A percentile compares a stretch with the other conserved stretches of the same genome.
These are phyloP conservation scores for Sonneratia caseolaris DNA, from an alignment of 345 rosid species.

Conservation along the genomic window DNA sequence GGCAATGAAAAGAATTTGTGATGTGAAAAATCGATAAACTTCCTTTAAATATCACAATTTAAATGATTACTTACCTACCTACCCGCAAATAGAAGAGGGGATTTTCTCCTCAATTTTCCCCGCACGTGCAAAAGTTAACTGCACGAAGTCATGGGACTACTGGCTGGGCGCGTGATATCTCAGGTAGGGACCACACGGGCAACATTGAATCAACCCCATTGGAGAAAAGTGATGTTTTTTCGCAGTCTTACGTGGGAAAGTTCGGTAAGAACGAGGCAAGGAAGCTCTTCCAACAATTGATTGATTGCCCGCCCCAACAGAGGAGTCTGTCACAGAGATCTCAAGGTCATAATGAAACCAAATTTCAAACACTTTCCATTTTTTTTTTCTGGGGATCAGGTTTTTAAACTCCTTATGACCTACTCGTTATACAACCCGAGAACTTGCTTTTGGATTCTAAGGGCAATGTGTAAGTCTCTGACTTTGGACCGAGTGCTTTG, in stretches of 20 bases:
- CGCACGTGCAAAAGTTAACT: no score
- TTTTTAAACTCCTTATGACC: constrained; percentile 8
- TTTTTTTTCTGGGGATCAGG: background rate
- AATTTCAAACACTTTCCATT: background rate
- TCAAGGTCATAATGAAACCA: constrained; percentile 37
- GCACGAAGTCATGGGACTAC: no score
- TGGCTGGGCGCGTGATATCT: no score
- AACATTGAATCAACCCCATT: no score
- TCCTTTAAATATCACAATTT: no score
- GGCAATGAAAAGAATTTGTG: no score
- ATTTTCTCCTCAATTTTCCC: no score
- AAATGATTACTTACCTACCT: no score
- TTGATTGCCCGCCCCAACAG: constrained; percentile 79
- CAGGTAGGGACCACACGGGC: no score
- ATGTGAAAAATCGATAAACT: no score
- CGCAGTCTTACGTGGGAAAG: constrained; percentile 44
- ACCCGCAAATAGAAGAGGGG: no score
- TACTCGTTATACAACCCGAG: constrained; percentile 55
- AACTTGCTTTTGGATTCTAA: constrained; percentile 60
- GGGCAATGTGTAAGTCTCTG: constrained; percentile 78
- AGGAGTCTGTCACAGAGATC: constrained; percentile 88
- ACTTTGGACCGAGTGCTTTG: constrained; percentile 72
- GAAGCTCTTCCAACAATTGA: constrained; percentile 65
- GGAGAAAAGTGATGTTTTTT: background rate
- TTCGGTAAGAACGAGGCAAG: constrained; percentile 64